phyloP scores from a whole-genome alignment of 108 stramenopile genomes.

The Cyclotella kingstonii region DNA sequence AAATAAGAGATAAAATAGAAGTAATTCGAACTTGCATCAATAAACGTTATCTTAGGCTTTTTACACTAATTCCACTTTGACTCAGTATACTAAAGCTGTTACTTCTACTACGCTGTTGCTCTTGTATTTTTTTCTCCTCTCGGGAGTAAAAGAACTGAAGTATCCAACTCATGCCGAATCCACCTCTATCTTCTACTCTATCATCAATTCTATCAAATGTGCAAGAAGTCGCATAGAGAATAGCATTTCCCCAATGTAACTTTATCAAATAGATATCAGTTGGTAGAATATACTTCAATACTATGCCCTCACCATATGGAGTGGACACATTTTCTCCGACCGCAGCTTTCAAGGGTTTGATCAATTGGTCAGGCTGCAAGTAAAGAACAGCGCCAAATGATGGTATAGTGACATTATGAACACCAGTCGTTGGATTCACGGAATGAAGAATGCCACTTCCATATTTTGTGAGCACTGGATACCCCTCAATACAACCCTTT shows the following conservation, averaged over 20 bases:
- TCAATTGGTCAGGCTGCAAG: conserved; percentile 79
- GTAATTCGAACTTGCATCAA: not conserved
- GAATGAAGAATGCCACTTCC: conserved; percentile 84
- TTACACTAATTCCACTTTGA: conserved; percentile 41
- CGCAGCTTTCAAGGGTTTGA: conserved; percentile 78
- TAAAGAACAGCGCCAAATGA: conserved; percentile 76
- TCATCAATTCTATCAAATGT: conserved; percentile 82
- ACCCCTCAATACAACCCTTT: conserved; percentile 83
- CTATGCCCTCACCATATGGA: conserved; percentile 80
- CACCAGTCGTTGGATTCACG: conserved; percentile 84
- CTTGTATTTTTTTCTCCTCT: conserved; percentile 25
- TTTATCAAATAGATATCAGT: conserved; percentile 74
- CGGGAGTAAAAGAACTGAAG: conserved; percentile 70
- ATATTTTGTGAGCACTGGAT: conserved; percentile 73
- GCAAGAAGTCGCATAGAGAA: conserved; percentile 69
- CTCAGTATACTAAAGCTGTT: conserved; percentile 65
- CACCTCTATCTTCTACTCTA: conserved; percentile 67
- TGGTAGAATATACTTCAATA: conserved; percentile 55
- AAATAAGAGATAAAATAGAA: not conserved
- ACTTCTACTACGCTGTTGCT: conserved; percentile 68
- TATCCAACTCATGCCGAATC: conserved; percentile 84
- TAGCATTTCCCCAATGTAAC: conserved; percentile 69
- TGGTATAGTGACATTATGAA: conserved; percentile 84
- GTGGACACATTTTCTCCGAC: conserved; percentile 87
- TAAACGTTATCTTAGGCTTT: conserved; percentile 13